phyloP scores from a whole-genome alignment of 1,139 yeast species.

The Nematodospora anomalae region DNA sequence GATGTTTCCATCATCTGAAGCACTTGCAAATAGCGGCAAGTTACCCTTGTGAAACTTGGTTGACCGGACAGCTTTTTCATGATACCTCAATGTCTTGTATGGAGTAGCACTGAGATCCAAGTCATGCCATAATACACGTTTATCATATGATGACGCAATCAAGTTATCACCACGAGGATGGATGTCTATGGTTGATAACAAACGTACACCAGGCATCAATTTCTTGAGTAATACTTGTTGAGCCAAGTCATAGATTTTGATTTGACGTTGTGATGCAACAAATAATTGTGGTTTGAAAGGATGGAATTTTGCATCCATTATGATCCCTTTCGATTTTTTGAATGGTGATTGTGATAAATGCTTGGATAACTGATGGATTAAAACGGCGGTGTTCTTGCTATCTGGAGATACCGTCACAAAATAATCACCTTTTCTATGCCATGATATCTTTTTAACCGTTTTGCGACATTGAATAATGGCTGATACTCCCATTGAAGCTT shows the following conservation, averaged over 20 bases:
- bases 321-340: conserved; percentile 87
- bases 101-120: conserved; percentile 87
- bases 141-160: conserved; percentile 89
- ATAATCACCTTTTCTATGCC: conserved; percentile 98
- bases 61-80: conserved; percentile 89
- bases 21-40: conserved; percentile 89
- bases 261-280: conserved; percentile 91
- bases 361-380: conserved; percentile 91
- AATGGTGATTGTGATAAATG: conserved; percentile 98
- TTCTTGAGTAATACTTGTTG: conserved; percentile 83
- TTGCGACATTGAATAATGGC: conserved; percentile 69
- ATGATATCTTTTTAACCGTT: conserved; percentile 76
- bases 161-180: conserved; percentile 97
- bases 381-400: conserved; percentile 81
- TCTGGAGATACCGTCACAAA: conserved; percentile 93
- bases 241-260: conserved; percentile 86
- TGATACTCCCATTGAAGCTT: conserved; percentile 65
- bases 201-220: conserved; percentile 91
- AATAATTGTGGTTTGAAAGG: conserved; percentile 93
- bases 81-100: conserved; percentile 92
- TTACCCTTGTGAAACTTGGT: conserved; percentile 83
- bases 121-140: conserved; percentile 97
- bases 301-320: conserved; percentile 95
- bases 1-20: conserved; percentile 92
- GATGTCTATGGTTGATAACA: conserved; percentile 88